phyloP scores from a whole-genome alignment of 768 basidiomycete genomes.

The Suillus lakei region DNA sequence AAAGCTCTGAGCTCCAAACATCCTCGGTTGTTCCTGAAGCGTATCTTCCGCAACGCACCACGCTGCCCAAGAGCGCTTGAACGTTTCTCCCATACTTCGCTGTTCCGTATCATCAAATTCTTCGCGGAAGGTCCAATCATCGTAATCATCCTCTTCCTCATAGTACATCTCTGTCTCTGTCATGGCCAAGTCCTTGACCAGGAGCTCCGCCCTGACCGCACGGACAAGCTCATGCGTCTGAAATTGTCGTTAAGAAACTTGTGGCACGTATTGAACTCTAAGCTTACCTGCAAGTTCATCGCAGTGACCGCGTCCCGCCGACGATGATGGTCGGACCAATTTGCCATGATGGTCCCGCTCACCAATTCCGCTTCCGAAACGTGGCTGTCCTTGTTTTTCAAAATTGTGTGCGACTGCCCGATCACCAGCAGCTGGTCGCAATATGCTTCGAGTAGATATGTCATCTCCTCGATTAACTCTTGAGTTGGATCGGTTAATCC shows the following conservation, averaged over 20 bases:
- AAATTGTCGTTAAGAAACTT: conserved; percentile 7
- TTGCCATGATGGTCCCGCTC: conserved; percentile 50
- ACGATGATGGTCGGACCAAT: conserved; percentile 47
- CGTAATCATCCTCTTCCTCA: conserved; percentile 32
- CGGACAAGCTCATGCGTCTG: conserved; percentile 46
- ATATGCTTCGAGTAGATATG: conserved; percentile 40
- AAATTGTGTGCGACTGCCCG: conserved; percentile 40
- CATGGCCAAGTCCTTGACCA: conserved; percentile 13
- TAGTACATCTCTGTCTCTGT: conserved; percentile 17
- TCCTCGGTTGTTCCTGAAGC: conserved; percentile 26
- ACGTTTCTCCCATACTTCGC: conserved; percentile 33
- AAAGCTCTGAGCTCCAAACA: conserved; percentile 50
- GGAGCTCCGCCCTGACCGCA: conserved; percentile 40
- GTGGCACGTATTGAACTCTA: neutral
- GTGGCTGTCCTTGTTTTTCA: conserved; percentile 38
- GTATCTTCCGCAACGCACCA: conserved; percentile 45
- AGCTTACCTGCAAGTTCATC: conserved; percentile 49
- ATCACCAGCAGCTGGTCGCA: conserved; percentile 38
- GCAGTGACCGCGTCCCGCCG: conserved; percentile 43
- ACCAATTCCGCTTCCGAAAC: conserved; percentile 48
- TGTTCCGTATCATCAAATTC: conserved; percentile 28
- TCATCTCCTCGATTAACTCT: conserved; percentile 44
- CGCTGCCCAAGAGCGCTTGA: conserved; percentile 49
- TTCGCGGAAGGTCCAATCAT: conserved; percentile 25
- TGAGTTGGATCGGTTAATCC: conserved; percentile 24